Percentiles rank a stretch among this genome's conserved stretches.
Evolutionary conservation across 495 filamentous ascomycete species (phyloP).

Genomic region (Podospora sp.): DNA sequence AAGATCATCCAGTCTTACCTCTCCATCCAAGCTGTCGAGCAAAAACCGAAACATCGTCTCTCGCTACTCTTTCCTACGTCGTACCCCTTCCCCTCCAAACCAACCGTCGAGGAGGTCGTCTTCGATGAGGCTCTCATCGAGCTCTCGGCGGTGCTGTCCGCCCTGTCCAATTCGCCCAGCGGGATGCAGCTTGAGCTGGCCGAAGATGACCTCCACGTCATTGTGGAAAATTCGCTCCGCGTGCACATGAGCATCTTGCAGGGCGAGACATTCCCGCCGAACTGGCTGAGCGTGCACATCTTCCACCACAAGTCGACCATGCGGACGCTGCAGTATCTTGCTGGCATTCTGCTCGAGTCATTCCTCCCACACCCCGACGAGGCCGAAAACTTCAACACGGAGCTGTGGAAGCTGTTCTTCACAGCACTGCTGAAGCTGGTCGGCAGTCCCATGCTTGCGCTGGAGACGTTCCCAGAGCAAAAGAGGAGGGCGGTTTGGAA

Average conservation of each 20-base stretch:
- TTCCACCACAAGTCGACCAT: constrained; percentile 93
- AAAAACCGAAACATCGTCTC: constrained; percentile 67
- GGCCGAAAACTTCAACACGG: constrained; percentile 88
- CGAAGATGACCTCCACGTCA: constrained; percentile 71
- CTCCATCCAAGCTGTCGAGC: constrained; percentile 65
- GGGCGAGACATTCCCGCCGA: constrained; percentile 85
- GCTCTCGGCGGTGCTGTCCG: constrained; percentile 82
- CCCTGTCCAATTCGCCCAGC: constrained; percentile 70
- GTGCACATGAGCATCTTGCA: constrained; percentile 87
- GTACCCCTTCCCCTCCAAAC: constrained; percentile 83
- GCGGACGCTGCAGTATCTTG: constrained; percentile 82
- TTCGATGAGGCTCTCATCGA: constrained; percentile 93
- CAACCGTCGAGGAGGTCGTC: constrained; percentile 58
- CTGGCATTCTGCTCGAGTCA: constrained; percentile 71
- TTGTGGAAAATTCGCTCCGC: constrained; percentile 73
- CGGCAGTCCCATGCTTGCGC: constrained; percentile 80
- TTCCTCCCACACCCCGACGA: constrained; percentile 88
- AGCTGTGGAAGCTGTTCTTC: constrained; percentile 93
- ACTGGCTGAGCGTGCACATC: constrained; percentile 91
- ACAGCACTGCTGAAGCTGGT: constrained; percentile 86
- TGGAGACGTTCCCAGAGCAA: constrained; percentile 97
- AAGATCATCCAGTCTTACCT: constrained; percentile 90
- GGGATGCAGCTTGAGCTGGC: constrained; percentile 70
- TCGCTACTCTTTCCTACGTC: constrained; percentile 86
- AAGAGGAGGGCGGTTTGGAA: constrained; percentile 97